Conservation (phyloP, 345 rosid genomes). For the Citrus unshiu region DNA sequence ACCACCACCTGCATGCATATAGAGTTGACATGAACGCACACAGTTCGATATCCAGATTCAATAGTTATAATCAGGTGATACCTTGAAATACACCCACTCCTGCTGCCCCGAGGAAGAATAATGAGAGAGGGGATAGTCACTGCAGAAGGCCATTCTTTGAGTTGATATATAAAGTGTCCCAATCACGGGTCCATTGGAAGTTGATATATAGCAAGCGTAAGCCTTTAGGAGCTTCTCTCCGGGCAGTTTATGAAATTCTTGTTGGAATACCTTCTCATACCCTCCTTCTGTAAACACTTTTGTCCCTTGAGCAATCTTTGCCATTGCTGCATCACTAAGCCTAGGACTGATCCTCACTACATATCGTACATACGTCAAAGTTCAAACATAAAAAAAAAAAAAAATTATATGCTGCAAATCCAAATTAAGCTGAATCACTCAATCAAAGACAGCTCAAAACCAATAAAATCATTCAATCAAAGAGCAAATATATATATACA, state of each 20-base stretch:
- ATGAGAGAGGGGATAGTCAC: constrained; percentile 56
- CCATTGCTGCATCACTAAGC: constrained; percentile 74
- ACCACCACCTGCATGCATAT: constrained; percentile 36
- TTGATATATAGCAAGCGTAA: constrained; percentile 73
- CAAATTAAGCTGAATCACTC: not conserved
- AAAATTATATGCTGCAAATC: no score
- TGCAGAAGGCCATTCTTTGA: constrained; percentile 55
- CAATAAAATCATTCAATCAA: not conserved
- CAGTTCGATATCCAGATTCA: not conserved
- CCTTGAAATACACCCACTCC: constrained; percentile 73
- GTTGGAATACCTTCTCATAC: constrained; percentile 60
- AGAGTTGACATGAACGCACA: not conserved
- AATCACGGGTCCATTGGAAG: constrained; percentile 65
- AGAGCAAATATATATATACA: not conserved
- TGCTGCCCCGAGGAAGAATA: constrained; percentile 47
- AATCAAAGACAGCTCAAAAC: not conserved
- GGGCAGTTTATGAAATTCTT: constrained; percentile 42
- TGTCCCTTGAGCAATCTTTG: constrained; percentile 75
- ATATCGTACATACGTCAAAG: no score
- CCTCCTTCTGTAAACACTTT: constrained; percentile 79
- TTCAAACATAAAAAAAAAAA: constrained; percentile 1
- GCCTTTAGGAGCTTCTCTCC: constrained; percentile 69
- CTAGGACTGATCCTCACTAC: constrained; percentile 70
- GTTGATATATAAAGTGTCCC: constrained; percentile 73
- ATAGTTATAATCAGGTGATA: constrained; percentile 8